Conservation (phyloP, 2,329 filamentous ascomycete genomes). For the Eurotiales sp. region DNA sequence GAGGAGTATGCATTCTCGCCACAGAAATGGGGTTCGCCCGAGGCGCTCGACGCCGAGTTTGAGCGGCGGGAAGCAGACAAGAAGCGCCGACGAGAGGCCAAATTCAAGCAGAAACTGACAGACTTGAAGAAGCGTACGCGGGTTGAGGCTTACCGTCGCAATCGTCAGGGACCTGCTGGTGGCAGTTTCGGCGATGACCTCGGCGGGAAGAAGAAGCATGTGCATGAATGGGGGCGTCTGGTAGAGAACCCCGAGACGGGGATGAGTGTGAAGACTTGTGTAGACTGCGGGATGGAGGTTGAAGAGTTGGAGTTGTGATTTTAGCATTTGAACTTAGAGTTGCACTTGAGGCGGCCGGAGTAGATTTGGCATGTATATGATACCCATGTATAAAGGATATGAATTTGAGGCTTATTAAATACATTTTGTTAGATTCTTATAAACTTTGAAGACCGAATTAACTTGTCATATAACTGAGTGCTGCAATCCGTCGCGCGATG, state of each 20-base stretch:
- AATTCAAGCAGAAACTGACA: slow-evolving; percentile 83
- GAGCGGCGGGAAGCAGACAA: slow-evolving; percentile 72
- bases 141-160: slow-evolving; percentile 81
- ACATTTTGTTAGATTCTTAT: too few relatives aligned
- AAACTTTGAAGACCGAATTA: too few relatives aligned
- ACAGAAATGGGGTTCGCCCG: slow-evolving; percentile 85
- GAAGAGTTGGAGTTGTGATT: slow-evolving; percentile 60
- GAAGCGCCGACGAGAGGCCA: slow-evolving; percentile 81
- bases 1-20: slow-evolving; percentile 83
- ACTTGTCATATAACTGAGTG: too few relatives aligned
- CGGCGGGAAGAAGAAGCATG: slow-evolving; percentile 65
- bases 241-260: slow-evolving; percentile 57
- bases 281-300: slow-evolving; percentile 64
- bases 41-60: slow-evolving; percentile 84
- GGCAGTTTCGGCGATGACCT: slow-evolving; percentile 73
- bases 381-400: slow-evolving; percentile 2
- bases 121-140: slow-evolving; percentile 91
- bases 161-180: slow-evolving; percentile 50
- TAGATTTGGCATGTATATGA: background rate
- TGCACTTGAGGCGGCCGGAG: background rate
- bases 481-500: background rate
- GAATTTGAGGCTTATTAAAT: background rate
- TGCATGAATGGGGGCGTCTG: slow-evolving; percentile 75
- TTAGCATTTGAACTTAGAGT: background rate
- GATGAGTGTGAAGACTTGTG: slow-evolving; percentile 65